A percentile compares a stretch with the other conserved stretches of the same genome.
These are phyloP conservation scores for Spinellus fusiger DNA, from an alignment of 192 early-diverging fungal genomes.

Conservation along the genomic window DNA sequence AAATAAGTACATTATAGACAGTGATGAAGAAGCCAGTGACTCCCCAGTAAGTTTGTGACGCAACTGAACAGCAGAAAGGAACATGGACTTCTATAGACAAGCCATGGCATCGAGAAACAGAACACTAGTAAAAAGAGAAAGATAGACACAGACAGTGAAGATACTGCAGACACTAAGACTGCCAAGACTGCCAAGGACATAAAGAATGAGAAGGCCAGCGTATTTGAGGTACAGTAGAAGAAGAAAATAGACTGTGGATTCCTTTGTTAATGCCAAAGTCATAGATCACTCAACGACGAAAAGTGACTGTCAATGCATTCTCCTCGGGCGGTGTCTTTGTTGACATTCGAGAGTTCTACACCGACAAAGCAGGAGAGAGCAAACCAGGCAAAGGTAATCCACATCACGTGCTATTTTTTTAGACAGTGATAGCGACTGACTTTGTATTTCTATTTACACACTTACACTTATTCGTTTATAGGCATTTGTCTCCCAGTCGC, in stretches of 20 bases:
- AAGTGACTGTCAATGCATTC: conserved; percentile 16
- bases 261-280: neutral
- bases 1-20: conserved; percentile 10
- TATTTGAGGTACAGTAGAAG: neutral
- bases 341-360: conserved; percentile 20
- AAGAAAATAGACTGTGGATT: neutral
- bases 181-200: too few relatives aligned
- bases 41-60: neutral
- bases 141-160: too few relatives aligned
- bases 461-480: neutral
- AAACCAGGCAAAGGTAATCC: conserved; percentile 19
- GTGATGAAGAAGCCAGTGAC: conserved; percentile 6
- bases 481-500: conserved; percentile 8
- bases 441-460: too few relatives aligned
- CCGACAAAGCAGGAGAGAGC: conserved; percentile 11
- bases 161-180: too few relatives aligned
- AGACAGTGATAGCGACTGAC: too few relatives aligned
- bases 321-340: conserved; percentile 10
- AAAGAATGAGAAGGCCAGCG: neutral
- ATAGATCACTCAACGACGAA: conserved; percentile 13
- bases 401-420: too few relatives aligned
- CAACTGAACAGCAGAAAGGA: neutral
- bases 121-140: too few relatives aligned
- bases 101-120: neutral
- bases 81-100: neutral